These are phyloP conservation scores for Porodaedalea pini DNA, from an alignment of 1,284 basidiomycete genomes.

Conservation along the genomic window DNA sequence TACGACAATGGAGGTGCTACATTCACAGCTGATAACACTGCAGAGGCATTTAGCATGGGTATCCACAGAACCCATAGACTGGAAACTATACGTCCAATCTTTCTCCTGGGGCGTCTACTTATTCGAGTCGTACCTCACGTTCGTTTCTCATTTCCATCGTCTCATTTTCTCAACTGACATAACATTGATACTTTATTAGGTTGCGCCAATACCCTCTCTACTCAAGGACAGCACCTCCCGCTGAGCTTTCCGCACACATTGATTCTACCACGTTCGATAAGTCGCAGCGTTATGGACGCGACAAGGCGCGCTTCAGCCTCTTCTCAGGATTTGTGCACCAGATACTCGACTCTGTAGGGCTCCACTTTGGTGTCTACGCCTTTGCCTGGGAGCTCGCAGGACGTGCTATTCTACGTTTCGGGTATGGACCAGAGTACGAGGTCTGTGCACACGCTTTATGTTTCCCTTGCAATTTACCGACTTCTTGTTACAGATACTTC, in stretches of 20 bases:
- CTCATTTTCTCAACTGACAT: neutral
- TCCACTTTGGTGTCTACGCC: conserved; percentile 76
- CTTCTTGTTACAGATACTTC: conserved; percentile 60
- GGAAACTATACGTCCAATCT: conserved; percentile 71
- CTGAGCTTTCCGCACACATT: conserved; percentile 72
- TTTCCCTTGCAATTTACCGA: conserved; percentile 9
- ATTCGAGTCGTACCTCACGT: conserved; percentile 83
- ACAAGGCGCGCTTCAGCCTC: conserved; percentile 86
- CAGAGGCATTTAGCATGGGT: conserved; percentile 47
- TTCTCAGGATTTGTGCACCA: conserved; percentile 74
- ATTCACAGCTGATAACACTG: conserved; percentile 19
- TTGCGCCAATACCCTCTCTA: conserved; percentile 84
- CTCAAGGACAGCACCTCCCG: conserved; percentile 75
- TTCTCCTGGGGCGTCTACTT: conserved; percentile 75
- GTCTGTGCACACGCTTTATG: conserved; percentile 45
- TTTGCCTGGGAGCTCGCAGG: conserved; percentile 74
- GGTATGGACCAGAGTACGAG: conserved; percentile 65
- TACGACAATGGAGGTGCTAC: conserved; percentile 23
- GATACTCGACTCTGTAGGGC: conserved; percentile 62
- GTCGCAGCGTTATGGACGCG: conserved; percentile 85
- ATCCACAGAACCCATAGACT: conserved; percentile 57
- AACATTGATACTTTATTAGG: conserved; percentile 34
- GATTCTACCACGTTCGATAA: conserved; percentile 77
- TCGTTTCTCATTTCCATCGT: conserved; percentile 29
- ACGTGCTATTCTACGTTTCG: conserved; percentile 44